Evolutionary conservation across 2,329 filamentous ascomycete species (phyloP), one percentile per base, ranked within the genome.

Genomic region (Trichoderma sp.): DNA sequence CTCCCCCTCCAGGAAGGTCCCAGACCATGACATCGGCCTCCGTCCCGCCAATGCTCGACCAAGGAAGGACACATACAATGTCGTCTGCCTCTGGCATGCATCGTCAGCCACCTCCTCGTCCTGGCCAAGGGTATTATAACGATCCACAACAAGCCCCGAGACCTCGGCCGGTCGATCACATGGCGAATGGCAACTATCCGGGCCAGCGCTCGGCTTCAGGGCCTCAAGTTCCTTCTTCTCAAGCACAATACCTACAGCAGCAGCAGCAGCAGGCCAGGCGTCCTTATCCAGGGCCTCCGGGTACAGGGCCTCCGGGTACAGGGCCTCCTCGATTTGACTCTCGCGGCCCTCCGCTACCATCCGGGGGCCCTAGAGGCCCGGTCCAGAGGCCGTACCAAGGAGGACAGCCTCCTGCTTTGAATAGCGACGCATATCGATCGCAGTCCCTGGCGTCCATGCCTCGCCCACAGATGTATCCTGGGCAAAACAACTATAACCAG

Each of bases 21-120:
- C 94, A 97, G 77, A 97, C 95, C 31, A 97, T 98, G 94, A 96
- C 91, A 72, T 94, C 92, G 68, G 90, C 93, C 72, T 86, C 91
- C 53, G 77, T 81, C 70, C 88, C 87, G 68, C 81, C 83, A 75
- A 83, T 84, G 78, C 82, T 82, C 75, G 76, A 84, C 67, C 82
- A 83, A 63, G 92, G 92, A 74, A 89, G 94, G 75, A 93, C 93
- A 59, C 90, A 93, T 73, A 96, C 93, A 70, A 92, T 93, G 89
- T 88, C 86, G 55, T 90, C 88, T 31, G 77, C 79, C 65, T 81
- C 81, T 59, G 77, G 75, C 70, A 89, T 91, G 86, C 88, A 88
- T 73, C 85, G 89, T 71, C 86, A 86, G 70, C 89, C 88, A 65
- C 90, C 89, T 68, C 87, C 89, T 63, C 85, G 87, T 71, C 83